Base-by-base conservation (phyloP, 805 yeast species). In the Yamadazyma kitorensis region DNA sequence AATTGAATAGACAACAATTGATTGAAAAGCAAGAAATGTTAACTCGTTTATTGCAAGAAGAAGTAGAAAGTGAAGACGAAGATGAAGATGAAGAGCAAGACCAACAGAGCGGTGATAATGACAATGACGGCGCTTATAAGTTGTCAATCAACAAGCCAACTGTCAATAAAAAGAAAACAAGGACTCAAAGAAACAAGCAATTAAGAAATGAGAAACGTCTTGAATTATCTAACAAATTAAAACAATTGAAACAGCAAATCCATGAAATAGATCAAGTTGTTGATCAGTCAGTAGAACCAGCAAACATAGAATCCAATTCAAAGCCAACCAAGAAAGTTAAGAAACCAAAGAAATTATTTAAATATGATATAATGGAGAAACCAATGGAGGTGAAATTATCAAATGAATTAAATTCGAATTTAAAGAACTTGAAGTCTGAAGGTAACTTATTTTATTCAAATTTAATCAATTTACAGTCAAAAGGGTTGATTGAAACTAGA, bases 401-500 rank as follows among this genome's bases (percentile, higher is more conserved):
- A 17, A 91, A 86, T 53, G 98, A 93, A 59, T 71, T 93, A 44
- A 78, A 83, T 21, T 94, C 85, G 49, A 85, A 95, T 11, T 68
- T 93, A 49, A 77, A 96, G 57, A 76, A 79, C 43, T 65, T 93
- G 52, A 85, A 77, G 54, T 93, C 98, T 0, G 98, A 93, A 64
- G 98, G 98, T 12, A 86, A 82, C 55, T 63, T 86, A 38, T 68
- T 87, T 28, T 79, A 81, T 44, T 97, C 89, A 54, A 80, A 87
- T 39, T 79, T 91, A 78, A 73, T 80, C 57, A 76, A 75, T 41
- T 57, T 91, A 43, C 98, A 93, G 64, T 77, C 86, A 42, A 70
- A 81, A 19, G 98, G 98, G 47, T 76, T 82, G 53, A 71, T 93
- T 36, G 98, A 91, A 60, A 70, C 95, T 5, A 78, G 97, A 62